Evolutionary conservation across 2,329 filamentous ascomycete species (phyloP).

Genomic region (Chrysosporium keratinophilum): DNA sequence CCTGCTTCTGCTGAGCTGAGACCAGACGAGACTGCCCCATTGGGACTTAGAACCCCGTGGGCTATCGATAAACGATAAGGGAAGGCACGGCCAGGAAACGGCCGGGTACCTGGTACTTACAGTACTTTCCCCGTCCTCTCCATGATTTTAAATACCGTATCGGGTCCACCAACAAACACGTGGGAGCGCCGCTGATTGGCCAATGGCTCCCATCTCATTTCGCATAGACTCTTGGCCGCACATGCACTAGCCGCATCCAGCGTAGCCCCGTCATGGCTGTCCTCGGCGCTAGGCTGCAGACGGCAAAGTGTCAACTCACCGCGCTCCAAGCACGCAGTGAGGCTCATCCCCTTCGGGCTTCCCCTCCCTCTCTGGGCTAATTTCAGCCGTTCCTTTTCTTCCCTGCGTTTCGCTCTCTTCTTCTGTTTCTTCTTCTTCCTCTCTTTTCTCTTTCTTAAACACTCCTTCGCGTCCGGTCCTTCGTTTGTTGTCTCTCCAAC

Average conservation of each 20-base stretch:
- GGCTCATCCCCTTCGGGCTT: conserved; percentile 1
- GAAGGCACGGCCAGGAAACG: no score
- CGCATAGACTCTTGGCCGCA: conserved; percentile 6
- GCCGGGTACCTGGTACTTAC: background rate
- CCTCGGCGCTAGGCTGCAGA: conserved; percentile 1
- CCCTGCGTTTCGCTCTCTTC: conserved; percentile 13
- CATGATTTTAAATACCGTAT: background rate
- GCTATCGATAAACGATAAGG: no score
- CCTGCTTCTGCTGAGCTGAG: no score
- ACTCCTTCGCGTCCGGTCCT: conserved; percentile 8
- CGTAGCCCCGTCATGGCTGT: background rate
- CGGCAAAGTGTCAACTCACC: conserved; percentile 8
- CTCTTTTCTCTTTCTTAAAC: conserved; percentile 8
- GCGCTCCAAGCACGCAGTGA: background rate
- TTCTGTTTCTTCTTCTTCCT: conserved; percentile 11
- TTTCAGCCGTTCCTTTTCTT: conserved; percentile 13
- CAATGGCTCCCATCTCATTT: conserved; percentile 1
- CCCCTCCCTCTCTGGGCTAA: conserved; percentile 1
- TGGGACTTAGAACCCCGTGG: no score
- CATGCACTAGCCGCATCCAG: background rate
- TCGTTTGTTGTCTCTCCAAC: conserved; percentile 14
- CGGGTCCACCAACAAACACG: conserved; percentile 6
- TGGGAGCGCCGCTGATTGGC: conserved; percentile 11
- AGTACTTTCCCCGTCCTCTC: background rate
- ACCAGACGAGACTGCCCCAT: no score